Evolutionary conservation across 2,329 filamentous ascomycete species (phyloP), one percentile per base, ranked within the genome.

Genomic region (Magnaporthiopsis rhizophila): DNA sequence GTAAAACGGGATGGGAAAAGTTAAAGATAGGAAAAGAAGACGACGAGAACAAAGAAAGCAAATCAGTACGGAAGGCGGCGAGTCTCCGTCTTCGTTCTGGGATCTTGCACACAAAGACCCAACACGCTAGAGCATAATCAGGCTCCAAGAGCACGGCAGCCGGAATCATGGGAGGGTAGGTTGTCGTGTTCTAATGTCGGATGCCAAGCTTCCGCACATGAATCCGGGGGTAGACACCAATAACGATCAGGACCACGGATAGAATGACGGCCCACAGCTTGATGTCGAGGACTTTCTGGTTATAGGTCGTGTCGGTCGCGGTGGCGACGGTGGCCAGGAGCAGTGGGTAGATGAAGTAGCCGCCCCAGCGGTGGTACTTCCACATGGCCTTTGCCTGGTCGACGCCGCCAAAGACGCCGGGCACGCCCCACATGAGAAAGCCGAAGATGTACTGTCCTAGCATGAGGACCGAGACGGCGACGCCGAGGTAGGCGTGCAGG

Each of bases 301-400:
- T 92, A 75, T 89, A 97, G 45, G 83, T 81, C 1, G 94, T 97
- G 77, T 87, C 82, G 3, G 88, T 91, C 1, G 93, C 91, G 30
- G 89, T 88, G 61, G 83, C 79, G 56, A 96, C 83, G 0, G 93
- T 95, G 12, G 85, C 86, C 67, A 96, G 77, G 67, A 94, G 81
- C 70, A 96, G 71, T 62, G 88, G 72, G 64, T 94, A 77, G 65
- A 93, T 78, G 9, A 86, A 50, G 73, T 99, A 98, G 2, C 94
- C 95, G 28, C 81, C 83, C 64, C 84, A 77, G 36, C 94, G 86
- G 75, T 98, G 95, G 71, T 93, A 97, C 77, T 96, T 97, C 82
- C 94, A 98, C 58, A 97, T 75, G 30, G 81, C 81, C 82, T 93
- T 96, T 26, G 92, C 94, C 3, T 86, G 87, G 32, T 91, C 87